phyloP scores from a whole-genome alignment of 169 alveolate species.

The Plasmodium coatneyi region DNA sequence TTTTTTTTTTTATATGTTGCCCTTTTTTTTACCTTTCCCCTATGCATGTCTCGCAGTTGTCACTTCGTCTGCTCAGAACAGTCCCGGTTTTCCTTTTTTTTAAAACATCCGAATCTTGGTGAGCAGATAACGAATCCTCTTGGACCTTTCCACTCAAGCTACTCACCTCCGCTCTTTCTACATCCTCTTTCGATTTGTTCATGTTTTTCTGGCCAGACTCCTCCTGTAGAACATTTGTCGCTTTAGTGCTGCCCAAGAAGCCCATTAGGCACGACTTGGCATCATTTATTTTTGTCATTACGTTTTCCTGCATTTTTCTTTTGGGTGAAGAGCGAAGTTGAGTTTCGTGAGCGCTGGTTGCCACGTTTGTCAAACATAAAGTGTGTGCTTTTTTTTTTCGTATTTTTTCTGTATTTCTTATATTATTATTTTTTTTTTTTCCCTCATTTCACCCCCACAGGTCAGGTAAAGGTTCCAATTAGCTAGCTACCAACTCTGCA shows the following conservation, averaged over 20 bases:
- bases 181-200: background rate
- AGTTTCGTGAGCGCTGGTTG: background rate
- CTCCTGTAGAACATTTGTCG: background rate
- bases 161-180: background rate
- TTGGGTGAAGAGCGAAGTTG: background rate
- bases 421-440: background rate
- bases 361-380: background rate
- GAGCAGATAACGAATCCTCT: background rate
- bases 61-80: slow-evolving; percentile 15
- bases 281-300: slow-evolving; percentile 13
- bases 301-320: slow-evolving; percentile 22
- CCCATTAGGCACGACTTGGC: slow-evolving; percentile 33
- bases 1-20: background rate
- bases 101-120: slow-evolving; percentile 14
- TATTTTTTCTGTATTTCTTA: background rate
- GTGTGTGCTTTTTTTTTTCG: background rate
- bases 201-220: background rate
- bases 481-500: background rate
- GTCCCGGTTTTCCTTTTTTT: slow-evolving; percentile 61
- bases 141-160: background rate
- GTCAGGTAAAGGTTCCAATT: background rate
- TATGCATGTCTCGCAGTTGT: background rate
- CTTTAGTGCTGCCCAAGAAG: background rate
- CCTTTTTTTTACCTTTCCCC: slow-evolving; percentile 16
- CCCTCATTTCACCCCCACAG: background rate